Conservation (phyloP, 2,329 filamentous ascomycete genomes). For the Colletotrichum chrysophilum region DNA sequence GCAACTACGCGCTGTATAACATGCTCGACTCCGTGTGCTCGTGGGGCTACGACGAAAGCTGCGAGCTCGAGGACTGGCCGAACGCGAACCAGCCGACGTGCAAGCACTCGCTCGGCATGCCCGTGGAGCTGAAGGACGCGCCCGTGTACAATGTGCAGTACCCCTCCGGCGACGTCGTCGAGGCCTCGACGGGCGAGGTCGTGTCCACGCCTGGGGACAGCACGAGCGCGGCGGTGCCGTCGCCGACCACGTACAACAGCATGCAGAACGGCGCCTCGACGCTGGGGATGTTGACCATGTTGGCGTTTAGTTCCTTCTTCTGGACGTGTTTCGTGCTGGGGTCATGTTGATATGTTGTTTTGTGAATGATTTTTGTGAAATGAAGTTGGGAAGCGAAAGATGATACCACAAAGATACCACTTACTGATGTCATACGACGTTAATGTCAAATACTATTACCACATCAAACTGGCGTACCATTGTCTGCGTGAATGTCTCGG, state of each 20-base stretch:
- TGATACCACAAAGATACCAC: constrained; percentile 14
- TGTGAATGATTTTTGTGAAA: neutral
- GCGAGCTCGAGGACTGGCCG: constrained; percentile 47
- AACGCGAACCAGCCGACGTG: constrained; percentile 50
- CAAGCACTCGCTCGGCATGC: constrained; percentile 44
- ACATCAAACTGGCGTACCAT: neutral
- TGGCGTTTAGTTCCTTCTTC: neutral
- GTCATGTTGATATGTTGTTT: neutral
- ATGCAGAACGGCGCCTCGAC: neutral
- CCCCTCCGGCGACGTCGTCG: constrained; percentile 45
- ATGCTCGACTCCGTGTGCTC: constrained; percentile 54
- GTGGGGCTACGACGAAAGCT: constrained; percentile 50
- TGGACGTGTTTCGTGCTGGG: neutral
- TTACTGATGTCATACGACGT: constrained; percentile 5
- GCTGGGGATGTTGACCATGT: neutral
- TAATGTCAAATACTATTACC: constrained; percentile 10
- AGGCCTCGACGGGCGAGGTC: constrained; percentile 30
- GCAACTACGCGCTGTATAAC: constrained; percentile 56
- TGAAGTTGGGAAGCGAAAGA: neutral
- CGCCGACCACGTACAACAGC: neutral
- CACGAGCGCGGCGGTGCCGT: constrained; percentile 3
- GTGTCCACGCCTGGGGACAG: neutral
- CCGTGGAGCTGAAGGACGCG: constrained; percentile 35
- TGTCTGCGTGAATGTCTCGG: neutral
- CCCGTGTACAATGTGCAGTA: constrained; percentile 55